These are phyloP conservation scores for Paramecium biaurelia DNA, from an alignment of 73 alveolate species.

Conservation along the genomic window DNA sequence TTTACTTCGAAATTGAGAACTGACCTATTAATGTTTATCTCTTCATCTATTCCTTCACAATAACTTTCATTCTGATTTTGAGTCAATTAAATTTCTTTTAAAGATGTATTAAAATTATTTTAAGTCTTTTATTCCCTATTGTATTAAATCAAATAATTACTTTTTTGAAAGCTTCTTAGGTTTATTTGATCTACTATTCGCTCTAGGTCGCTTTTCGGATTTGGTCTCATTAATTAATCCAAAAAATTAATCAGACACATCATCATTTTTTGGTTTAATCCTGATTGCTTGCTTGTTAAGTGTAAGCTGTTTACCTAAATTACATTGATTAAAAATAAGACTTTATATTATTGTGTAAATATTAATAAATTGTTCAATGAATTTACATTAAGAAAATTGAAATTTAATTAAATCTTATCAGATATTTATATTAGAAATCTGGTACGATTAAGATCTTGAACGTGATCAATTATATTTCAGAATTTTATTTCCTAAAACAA, in stretches of 20 bases:
- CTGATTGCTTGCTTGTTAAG: constrained; percentile 24
- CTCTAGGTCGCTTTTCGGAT: background rate
- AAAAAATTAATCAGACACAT: background rate
- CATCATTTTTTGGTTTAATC: background rate
- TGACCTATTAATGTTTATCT: background rate
- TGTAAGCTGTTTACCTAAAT: background rate
- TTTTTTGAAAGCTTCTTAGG: background rate
- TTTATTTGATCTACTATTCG: background rate
- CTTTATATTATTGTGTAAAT: background rate
- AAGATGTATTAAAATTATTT: background rate
- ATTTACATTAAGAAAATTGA: background rate
- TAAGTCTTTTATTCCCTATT: background rate
- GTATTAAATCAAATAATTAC: background rate
- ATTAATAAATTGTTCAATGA: background rate
- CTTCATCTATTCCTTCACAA: background rate
- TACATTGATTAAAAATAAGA: background rate
- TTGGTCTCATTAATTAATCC: background rate
- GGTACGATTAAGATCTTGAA: background rate
- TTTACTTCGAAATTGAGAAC: background rate
- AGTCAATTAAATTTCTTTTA: background rate
- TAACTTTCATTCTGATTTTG: background rate
- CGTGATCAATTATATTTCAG: background rate
- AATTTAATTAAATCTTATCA: background rate
- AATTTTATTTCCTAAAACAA: background rate
- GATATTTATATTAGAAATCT: background rate